A percentile compares a stretch with the other conserved stretches of the same genome.
Conservation (phyloP, 352 stramenopile species). For the Globisporangium cystogenes region DNA sequence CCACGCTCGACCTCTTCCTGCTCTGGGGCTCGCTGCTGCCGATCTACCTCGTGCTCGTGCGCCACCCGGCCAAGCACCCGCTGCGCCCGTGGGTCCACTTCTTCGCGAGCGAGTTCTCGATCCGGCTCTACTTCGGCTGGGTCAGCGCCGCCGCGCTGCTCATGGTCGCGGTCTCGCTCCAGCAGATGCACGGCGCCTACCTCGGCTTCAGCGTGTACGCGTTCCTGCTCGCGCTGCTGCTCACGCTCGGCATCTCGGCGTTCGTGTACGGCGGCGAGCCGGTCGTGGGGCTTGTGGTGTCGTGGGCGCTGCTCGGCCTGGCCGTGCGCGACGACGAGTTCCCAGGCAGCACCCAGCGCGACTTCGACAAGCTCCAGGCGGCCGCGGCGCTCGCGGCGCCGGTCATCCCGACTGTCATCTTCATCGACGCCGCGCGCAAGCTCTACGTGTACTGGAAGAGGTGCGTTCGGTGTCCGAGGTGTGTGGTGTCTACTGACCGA, state of each 20-base stretch:
- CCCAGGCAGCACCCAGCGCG: constrained; percentile 27
- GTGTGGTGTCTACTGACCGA: background rate
- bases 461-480: constrained; percentile 26
- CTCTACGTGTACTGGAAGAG: constrained; percentile 43
- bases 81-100: constrained; percentile 44
- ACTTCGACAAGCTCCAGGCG: constrained; percentile 43
- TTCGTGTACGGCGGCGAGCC: constrained; percentile 47
- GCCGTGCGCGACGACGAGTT: constrained; percentile 32
- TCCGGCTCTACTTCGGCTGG: constrained; percentile 57
- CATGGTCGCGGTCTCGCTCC: constrained; percentile 36
- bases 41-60: constrained; percentile 52
- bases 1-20: constrained; percentile 16
- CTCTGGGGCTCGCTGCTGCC: constrained; percentile 44
- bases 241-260: constrained; percentile 38
- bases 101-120: constrained; percentile 50
- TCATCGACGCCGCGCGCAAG: constrained; percentile 40
- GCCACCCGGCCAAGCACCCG: constrained; percentile 35
- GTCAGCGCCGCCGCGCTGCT: constrained; percentile 37
- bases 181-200: constrained; percentile 38
- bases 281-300: constrained; percentile 41
- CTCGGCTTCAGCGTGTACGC: constrained; percentile 45
- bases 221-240: constrained; percentile 25
- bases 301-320: constrained; percentile 36
- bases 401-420: constrained; percentile 35
- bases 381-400: constrained; percentile 36